Base-by-base conservation (phyloP, 1,139 yeast species). In the Yamadazyma diospyri region DNA sequence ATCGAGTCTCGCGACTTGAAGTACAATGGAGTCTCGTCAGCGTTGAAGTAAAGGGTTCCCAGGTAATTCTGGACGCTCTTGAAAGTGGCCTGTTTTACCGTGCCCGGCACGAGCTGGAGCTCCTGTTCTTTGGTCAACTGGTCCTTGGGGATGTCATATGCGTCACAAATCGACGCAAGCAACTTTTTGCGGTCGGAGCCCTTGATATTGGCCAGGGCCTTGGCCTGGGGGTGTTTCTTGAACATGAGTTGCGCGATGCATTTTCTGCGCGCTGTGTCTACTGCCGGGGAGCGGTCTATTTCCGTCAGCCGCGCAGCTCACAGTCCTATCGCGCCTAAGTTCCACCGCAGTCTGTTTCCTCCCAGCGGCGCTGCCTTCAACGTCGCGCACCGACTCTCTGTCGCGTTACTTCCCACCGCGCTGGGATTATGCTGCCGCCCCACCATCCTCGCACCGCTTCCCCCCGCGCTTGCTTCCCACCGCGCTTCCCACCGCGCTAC, bases 141-240 rank as follows among this genome's bases (percentile, higher is more conserved):
- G 0, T 59, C 61, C 31, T 66, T 71, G 9, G 76, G 72, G 1
- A 81, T 45, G 2, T 49, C 51, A 46, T 69, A 80, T 13, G 51
- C 51, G n/a, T 57, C 49, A 43, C 78, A 66, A 26, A 82, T 67
- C 8, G 59, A 51, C 8, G 61, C 54, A 9, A 80, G 61, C 23
- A 86, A 59, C 45, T 73, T 76, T 48, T 88, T 72, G 30, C 94
- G 64, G 42, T 88, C 97, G 0, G 95, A 83, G 9, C 86, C 76
- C 56, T 88, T 88, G 40, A 89, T 69, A 48, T 85, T 85, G 7
- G 95, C 76, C 32, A 78, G 67, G 4, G 94, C 81, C 57, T 87
- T 87, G 34, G 79, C 64, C 54, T 75, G 63, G 5, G 85, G 78
- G 33, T 72, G 75, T 45, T 80, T 81, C 51, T 72, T 75, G 46